These are phyloP conservation scores for Boletus fagicola DNA, from an alignment of 768 basidiomycete genomes.

Conservation along the genomic window DNA sequence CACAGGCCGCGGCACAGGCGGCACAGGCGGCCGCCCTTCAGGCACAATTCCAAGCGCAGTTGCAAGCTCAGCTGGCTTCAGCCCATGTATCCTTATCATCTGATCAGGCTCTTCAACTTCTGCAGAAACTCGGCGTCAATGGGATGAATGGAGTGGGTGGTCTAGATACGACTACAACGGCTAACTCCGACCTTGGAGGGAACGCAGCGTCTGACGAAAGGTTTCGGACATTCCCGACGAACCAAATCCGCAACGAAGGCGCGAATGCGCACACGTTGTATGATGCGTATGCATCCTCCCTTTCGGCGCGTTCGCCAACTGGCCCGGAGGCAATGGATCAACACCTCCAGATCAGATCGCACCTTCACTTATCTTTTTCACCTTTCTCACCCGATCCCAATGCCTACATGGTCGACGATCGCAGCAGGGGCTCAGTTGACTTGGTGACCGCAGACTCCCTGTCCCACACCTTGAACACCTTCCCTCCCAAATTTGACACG, in stretches of 20 bases:
- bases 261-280: conserved; percentile 15
- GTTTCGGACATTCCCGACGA: conserved; percentile 18
- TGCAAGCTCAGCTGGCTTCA: conserved; percentile 33
- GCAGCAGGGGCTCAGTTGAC: conserved; percentile 37
- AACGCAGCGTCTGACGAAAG: conserved; percentile 26
- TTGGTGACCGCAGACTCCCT: conserved; percentile 41
- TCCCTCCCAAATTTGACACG: conserved; percentile 49
- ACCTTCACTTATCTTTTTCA: conserved; percentile 46
- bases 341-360: conserved; percentile 21
- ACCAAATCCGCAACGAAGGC: conserved; percentile 21
- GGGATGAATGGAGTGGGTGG: conserved; percentile 33
- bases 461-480: conserved; percentile 49
- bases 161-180: conserved; percentile 8
- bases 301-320: conserved; percentile 12
- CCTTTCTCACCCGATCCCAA: conserved; percentile 81
- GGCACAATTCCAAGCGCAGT: conserved; percentile 38
- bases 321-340: conserved; percentile 17
- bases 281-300: conserved; percentile 23
- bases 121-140: conserved; percentile 53
- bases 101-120: conserved; percentile 61
- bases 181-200: conserved; percentile 15
- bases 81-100: conserved; percentile 41
- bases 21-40: conserved; percentile 75
- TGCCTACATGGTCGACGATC: conserved; percentile 36
- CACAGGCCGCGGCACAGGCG: conserved; percentile 84